Evolutionary conservation across 139 green algal genomes (phyloP).

Genomic region (Chlorella vulgaris): DNA sequence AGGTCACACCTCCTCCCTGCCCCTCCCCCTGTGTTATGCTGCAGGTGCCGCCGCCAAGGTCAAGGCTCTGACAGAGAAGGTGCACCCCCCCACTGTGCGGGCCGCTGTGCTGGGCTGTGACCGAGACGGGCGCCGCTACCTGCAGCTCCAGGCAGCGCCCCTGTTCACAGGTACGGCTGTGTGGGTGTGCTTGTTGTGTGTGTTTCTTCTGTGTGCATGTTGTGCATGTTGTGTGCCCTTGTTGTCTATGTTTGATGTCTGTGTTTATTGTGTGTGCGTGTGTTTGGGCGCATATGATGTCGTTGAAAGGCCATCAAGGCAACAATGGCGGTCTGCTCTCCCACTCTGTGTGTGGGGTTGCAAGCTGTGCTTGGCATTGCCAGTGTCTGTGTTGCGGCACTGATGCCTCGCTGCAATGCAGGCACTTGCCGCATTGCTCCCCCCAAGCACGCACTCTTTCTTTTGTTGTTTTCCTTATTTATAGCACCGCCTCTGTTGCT

Average conservation of each 20-base stretch:
- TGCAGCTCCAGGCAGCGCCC: constrained; percentile 28
- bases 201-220: neutral
- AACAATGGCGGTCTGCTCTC: too few species aligned
- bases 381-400: too few species aligned
- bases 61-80: constrained; percentile 1
- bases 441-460: too few species aligned
- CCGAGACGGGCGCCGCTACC: constrained; percentile 37
- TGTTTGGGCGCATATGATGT: too few species aligned
- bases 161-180: constrained; percentile 33
- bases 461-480: neutral
- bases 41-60: constrained; percentile 30
- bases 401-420: neutral
- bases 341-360: too few species aligned
- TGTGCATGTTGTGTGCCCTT: neutral
- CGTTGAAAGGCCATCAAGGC: too few species aligned
- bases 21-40: neutral
- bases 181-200: neutral
- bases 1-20: neutral
- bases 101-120: constrained; percentile 34
- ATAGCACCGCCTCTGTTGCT: too few species aligned
- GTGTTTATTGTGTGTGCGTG: too few species aligned
- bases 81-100: constrained; percentile 15
- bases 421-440: too few species aligned
- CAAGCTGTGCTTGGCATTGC: too few species aligned
- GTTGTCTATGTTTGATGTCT: too few species aligned